Evolutionary conservation across 768 basidiomycete species (phyloP).

Genomic region (Agrocybe praecox): DNA sequence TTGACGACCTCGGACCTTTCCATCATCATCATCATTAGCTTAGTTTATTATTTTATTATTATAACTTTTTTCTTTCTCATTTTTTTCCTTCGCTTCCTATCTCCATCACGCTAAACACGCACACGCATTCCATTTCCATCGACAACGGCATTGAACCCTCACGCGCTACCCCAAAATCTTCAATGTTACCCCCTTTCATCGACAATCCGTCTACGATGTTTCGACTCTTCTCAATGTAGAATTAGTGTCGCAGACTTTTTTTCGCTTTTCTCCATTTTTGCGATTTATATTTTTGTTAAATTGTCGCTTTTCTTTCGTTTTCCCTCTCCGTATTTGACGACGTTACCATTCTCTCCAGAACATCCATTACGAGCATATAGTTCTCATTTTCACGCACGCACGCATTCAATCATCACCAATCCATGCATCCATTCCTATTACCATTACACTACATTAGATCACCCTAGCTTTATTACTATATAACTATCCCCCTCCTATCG

Average conservation of each 20-base stretch:
- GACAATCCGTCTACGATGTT: not conserved
- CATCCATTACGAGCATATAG: not conserved
- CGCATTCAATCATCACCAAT: not conserved
- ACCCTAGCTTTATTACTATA: not conserved
- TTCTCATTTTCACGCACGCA: not conserved
- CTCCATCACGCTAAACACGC: not conserved
- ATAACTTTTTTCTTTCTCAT: not conserved
- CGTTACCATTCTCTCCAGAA: not conserved
- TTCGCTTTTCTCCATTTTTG: not conserved
- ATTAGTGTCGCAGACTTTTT: slow-evolving; percentile 1
- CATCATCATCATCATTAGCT: not conserved
- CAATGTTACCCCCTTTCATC: not conserved
- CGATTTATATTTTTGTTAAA: not conserved
- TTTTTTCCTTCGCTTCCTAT: not conserved
- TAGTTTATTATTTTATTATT: not conserved
- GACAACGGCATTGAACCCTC: not conserved
- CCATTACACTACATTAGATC: not conserved
- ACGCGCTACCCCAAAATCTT: not conserved
- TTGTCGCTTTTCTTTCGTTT: not conserved
- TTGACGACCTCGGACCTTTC: not conserved
- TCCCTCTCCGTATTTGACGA: not conserved
- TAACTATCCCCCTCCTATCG: not conserved
- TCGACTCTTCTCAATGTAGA: not conserved
- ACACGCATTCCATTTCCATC: not conserved
- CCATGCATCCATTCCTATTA: not conserved